Evolutionary conservation across 495 filamentous ascomycete species (phyloP).

Genomic region (Penicillium diatomitis): DNA sequence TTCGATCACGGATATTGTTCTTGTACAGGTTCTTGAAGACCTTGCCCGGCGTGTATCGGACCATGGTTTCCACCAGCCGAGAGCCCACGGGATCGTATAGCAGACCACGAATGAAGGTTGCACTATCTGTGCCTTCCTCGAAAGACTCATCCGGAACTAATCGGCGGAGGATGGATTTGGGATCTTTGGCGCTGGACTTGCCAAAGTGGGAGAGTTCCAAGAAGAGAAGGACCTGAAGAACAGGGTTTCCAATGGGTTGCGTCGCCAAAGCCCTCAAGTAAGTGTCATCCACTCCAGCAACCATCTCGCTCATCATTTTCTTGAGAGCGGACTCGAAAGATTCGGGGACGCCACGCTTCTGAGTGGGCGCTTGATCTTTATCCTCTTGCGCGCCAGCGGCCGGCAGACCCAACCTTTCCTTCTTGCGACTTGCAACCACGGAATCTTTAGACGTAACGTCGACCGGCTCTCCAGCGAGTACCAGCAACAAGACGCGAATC

Average conservation of each 20-base stretch:
- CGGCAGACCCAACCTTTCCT: slow-evolving; percentile 60
- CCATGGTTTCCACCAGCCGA: slow-evolving; percentile 75
- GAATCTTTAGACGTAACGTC: slow-evolving; percentile 53
- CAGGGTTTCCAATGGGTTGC: slow-evolving; percentile 82
- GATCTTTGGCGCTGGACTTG: slow-evolving; percentile 52
- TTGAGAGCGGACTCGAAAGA: slow-evolving; percentile 67
- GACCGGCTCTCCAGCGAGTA: slow-evolving; percentile 75
- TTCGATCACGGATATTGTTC: slow-evolving; percentile 62
- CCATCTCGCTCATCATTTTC: slow-evolving; percentile 67
- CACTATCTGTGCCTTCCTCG: slow-evolving; percentile 47
- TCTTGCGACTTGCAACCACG: slow-evolving; percentile 76
- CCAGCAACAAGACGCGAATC: slow-evolving; percentile 71
- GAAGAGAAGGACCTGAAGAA: slow-evolving; percentile 76
- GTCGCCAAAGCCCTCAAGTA: slow-evolving; percentile 71
- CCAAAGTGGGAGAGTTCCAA: slow-evolving; percentile 67
- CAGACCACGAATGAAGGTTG: slow-evolving; percentile 70
- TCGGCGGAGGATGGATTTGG: slow-evolving; percentile 48
- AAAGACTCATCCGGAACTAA: slow-evolving; percentile 58
- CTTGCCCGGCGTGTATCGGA: slow-evolving; percentile 71
- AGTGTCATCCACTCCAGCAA: slow-evolving; percentile 58
- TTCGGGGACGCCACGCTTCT: slow-evolving; percentile 57
- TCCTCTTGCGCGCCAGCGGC: slow-evolving; percentile 23
- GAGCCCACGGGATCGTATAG: slow-evolving; percentile 86
- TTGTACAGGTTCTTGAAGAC: slow-evolving; percentile 78
- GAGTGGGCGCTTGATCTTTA: slow-evolving; percentile 23